Base-by-base conservation (phyloP, 2,329 filamentous ascomycete genomes). In the Penicillium corylophilum region DNA sequence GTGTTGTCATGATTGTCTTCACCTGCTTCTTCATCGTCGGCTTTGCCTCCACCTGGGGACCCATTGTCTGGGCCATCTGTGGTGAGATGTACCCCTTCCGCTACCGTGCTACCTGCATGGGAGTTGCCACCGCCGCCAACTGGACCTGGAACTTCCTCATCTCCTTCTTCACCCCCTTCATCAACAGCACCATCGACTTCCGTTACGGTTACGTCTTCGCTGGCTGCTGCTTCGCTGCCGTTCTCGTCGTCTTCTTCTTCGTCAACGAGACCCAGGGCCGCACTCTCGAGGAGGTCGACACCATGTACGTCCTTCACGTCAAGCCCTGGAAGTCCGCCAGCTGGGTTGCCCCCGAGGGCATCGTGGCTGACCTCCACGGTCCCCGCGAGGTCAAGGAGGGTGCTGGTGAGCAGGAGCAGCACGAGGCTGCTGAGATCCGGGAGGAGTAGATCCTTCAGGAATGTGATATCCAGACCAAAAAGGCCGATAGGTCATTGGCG, bases 111-210 rank as follows among this genome's bases (percentile, higher is more conserved):
- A 89, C 89, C 69, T 84, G 85, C 58, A 89, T 90, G 80, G 89
- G 88, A 12, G 74, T 92, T 22, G 86, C 88, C 15, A 91, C 88
- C 5, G 83, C 87, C 2, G 83, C 87, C 33, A 93, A 93, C 73
- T 93, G 89, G 89, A 70, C 74, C 28, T 89, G 85, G 84, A 89
- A 90, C 70, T 91, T 91, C 71, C 71, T 88, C 63, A 77, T 89
- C 57, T 83, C 82, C 0, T 92, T 92, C 78, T 90, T 92, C 77
- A 90, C 89, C 0, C 86, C 88, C 0, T 91, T 90, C 71, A 91
- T 92, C 67, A 87, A 84, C 1, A 74, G 76, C 0, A 78, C 82
- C 8, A 92, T 92, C 51, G 82, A 88, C 62, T 92, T 87, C 71
- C 79, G 79, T 18, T 90, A 91, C 67, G 88, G 89, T 12, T 90